These are phyloP conservation scores for Phytopythium sindhum DNA, from an alignment of 352 stramenopile species.

Conservation along the genomic window DNA sequence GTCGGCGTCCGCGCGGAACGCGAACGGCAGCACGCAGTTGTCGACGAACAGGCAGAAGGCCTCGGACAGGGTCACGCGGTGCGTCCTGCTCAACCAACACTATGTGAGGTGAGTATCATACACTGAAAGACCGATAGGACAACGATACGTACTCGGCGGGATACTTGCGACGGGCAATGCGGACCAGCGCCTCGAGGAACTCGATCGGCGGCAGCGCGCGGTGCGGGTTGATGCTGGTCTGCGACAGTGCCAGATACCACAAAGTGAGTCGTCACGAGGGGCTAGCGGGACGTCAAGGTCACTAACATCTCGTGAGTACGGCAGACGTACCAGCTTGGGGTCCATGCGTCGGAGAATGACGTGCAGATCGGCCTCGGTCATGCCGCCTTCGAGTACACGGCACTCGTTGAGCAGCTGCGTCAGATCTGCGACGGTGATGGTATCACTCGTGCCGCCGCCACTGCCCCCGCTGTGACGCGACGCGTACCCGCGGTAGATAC, in stretches of 20 bases:
- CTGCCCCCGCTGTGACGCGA: slow-evolving; percentile 20
- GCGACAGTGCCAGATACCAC: neutral
- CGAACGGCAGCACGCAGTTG: slow-evolving; percentile 71
- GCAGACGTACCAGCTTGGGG: slow-evolving; percentile 21
- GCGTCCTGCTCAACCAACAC: slow-evolving; percentile 23
- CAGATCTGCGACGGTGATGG: slow-evolving; percentile 55
- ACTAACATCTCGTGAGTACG: neutral
- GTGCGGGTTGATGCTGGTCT: slow-evolving; percentile 38
- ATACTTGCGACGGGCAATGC: slow-evolving; percentile 60
- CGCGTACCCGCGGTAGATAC: slow-evolving; percentile 71
- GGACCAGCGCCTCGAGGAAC: slow-evolving; percentile 68
- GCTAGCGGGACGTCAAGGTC: neutral
- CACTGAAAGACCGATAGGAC: neutral
- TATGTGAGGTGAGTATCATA: neutral
- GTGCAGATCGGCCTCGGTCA: slow-evolving; percentile 41
- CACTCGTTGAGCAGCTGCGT: slow-evolving; percentile 62
- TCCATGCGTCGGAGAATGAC: slow-evolving; percentile 41
- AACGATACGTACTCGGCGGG: slow-evolving; percentile 39
- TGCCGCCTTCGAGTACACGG: slow-evolving; percentile 50
- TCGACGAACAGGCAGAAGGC: slow-evolving; percentile 72
- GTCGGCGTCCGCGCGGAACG: slow-evolving; percentile 68
- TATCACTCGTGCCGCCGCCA: slow-evolving; percentile 24
- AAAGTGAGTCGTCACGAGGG: neutral
- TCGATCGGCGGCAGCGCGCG: slow-evolving; percentile 48
- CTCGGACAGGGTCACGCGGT: slow-evolving; percentile 68